Evolutionary conservation across 1,284 basidiomycete genomes (phyloP), one percentile per base, ranked within the genome.

Genomic region (Ceratobasidium theobromae): DNA sequence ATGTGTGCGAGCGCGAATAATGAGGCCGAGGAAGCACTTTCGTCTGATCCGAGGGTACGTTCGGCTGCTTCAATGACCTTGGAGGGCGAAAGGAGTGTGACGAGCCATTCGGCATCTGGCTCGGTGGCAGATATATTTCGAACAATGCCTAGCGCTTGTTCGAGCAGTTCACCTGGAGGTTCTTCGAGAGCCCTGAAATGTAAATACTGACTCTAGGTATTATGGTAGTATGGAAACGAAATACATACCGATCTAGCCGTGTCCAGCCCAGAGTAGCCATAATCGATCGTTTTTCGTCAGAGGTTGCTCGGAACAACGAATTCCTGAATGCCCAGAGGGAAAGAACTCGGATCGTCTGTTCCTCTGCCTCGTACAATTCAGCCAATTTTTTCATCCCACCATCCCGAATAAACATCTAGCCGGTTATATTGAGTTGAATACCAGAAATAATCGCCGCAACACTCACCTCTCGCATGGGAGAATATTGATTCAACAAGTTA

Each of bases 341-440:
- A 38, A 52, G 49, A 14, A 53, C 23, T 32, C 49, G 49, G 3
- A 64, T 33, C 4, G 60, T 49, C 6, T 40, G 35, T 43, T 64
- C 60, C 25, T 49, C 27, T 4, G 49, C 60, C 30, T 64, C 49
- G 27, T 25, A 35, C n/a, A 64, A 25, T 43, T 64, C 60, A 1
- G 35, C 41, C n/a, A 53, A 6, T 18, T 49, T 49, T 33, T 35
- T 21, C 27, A 53, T 64, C 14, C 49, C 60, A 3, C 60, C 60
- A 45, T 64, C 60, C 12, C 60, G 49, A 32, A 64, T 64, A 18
- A 64, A 64, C 60, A 64, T 64, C 60, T 64, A 33, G 9, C 18
- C 18, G n/a, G n/a, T n/a, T n/a, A n/a, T n/a, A 6, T 45, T 21
- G 6, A 45, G 9, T 21, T 11, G 43, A 5, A 9, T 45, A 21